These are phyloP conservation scores for Trichocladium antarcticum DNA, from an alignment of 495 filamentous ascomycete genomes.

Conservation along the genomic window DNA sequence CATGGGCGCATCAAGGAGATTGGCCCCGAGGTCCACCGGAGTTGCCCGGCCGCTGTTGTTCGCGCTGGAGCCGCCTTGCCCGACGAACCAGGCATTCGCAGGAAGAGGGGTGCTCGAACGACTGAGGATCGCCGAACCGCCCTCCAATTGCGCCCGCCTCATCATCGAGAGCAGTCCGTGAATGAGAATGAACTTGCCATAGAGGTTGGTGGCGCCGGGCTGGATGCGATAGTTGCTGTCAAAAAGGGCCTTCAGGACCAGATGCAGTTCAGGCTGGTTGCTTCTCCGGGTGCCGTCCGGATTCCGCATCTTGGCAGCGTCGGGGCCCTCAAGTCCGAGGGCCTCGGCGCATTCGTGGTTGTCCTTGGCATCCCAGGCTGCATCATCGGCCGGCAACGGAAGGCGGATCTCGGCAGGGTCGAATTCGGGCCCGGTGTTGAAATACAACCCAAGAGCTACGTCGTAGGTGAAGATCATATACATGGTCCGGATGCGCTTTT, in stretches of 20 bases:
- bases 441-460: conserved; percentile 50
- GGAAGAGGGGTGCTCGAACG: conserved; percentile 37
- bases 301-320: conserved; percentile 38
- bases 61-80: conserved; percentile 25
- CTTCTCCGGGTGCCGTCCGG: conserved; percentile 45
- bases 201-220: conserved; percentile 49
- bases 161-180: conserved; percentile 50
- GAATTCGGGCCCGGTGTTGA: conserved; percentile 48
- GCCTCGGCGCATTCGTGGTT: conserved; percentile 47
- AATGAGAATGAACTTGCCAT: conserved; percentile 59
- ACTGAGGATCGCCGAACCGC: conserved; percentile 24
- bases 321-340: conserved; percentile 44
- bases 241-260: conserved; percentile 44
- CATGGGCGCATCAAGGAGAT: conserved; percentile 21
- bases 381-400: conserved; percentile 55
- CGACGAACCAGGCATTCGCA: conserved; percentile 39
- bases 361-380: conserved; percentile 50
- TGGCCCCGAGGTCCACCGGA: conserved; percentile 34
- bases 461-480: conserved; percentile 49
- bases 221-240: conserved; percentile 41
- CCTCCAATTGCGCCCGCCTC: conserved; percentile 28
- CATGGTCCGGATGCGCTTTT: conserved; percentile 51
- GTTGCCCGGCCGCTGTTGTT: conserved; percentile 40
- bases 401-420: conserved; percentile 46
- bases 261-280: conserved; percentile 47